These are phyloP conservation scores for Trifolium repens DNA, from an alignment of 306 rosid genomes.

Conservation along the genomic window DNA sequence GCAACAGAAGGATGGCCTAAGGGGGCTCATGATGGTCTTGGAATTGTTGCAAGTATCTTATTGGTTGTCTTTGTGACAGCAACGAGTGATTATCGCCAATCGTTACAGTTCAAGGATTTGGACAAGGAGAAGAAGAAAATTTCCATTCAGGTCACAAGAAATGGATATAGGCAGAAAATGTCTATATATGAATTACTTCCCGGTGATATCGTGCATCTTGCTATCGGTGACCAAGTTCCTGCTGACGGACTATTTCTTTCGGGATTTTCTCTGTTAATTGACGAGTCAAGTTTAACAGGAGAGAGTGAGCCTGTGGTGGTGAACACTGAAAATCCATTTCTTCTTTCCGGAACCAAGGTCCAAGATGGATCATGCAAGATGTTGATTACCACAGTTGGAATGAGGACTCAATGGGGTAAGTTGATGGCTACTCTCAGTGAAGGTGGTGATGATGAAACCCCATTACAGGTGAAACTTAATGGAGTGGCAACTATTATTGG, in stretches of 20 bases:
- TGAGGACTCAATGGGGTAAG: slow-evolving; percentile 99
- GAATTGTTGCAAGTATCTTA: slow-evolving; percentile 92
- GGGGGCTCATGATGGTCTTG: slow-evolving; percentile 97
- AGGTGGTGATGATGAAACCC: slow-evolving; percentile 98
- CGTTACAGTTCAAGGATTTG: slow-evolving; percentile 89
- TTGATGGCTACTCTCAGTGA: slow-evolving; percentile 94
- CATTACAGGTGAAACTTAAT: slow-evolving; percentile 90
- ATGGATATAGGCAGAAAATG: slow-evolving; percentile 87
- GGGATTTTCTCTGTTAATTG: slow-evolving; percentile 83
- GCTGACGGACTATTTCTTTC: slow-evolving; percentile 89
- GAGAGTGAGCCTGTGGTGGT: slow-evolving; percentile 95
- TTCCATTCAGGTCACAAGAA: slow-evolving; percentile 86
- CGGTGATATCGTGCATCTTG: slow-evolving; percentile 90
- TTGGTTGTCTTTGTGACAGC: slow-evolving; percentile 95
- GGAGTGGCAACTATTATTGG: slow-evolving; percentile 98
- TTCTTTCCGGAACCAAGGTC: slow-evolving; percentile 93
- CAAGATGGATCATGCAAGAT: slow-evolving; percentile 96
- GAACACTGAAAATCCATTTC: slow-evolving; percentile 71
- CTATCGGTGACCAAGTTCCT: slow-evolving; percentile 93
- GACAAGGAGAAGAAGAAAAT: slow-evolving; percentile 98
- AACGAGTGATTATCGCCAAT: slow-evolving; percentile 91
- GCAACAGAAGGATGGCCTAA: slow-evolving; percentile 92
- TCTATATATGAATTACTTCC: slow-evolving; percentile 92
- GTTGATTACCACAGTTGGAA: slow-evolving; percentile 91
- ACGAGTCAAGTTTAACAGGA: slow-evolving; percentile 95